A percentile compares a stretch with the other conserved stretches of the same genome.
Evolutionary conservation across 2,329 filamentous ascomycete genomes (phyloP).

Genomic region (Pseudogymnoascus pannorum): DNA sequence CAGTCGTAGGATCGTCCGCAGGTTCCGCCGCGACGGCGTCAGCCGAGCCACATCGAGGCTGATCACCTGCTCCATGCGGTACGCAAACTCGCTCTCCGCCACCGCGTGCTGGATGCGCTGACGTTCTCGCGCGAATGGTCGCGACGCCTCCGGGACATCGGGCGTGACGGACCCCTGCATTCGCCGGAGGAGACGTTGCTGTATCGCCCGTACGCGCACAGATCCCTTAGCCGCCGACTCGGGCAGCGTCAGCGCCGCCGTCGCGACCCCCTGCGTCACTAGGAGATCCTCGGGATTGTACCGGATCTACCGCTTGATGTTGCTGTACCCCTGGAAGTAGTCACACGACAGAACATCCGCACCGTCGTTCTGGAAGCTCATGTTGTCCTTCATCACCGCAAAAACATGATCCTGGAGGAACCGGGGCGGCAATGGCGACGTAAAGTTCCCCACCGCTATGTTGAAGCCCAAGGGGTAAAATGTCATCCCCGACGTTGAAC

Average conservation of each 20-base stretch:
- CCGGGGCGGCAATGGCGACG: neutral
- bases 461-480: neutral
- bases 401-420: neutral
- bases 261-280: neutral
- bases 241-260: neutral
- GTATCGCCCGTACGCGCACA: neutral
- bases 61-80: neutral
- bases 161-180: neutral
- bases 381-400: neutral
- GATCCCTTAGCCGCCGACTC: neutral
- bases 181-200: neutral
- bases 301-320: neutral
- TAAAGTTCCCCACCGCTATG: neutral
- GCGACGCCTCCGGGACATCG: neutral
- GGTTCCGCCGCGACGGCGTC: no score
- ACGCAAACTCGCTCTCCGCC: neutral
- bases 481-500: neutral
- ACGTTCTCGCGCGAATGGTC: neutral
- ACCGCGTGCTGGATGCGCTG: neutral
- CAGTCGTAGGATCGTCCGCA: no score
- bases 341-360: neutral
- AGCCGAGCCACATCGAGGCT: neutral
- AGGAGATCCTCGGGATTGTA: neutral
- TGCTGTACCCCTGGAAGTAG: no score
- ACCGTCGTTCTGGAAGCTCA: neutral